Percentiles rank a stretch among this genome's conserved stretches.
These are phyloP conservation scores for Euclidium syriacum DNA, from an alignment of 345 rosid species.

Conservation along the genomic window DNA sequence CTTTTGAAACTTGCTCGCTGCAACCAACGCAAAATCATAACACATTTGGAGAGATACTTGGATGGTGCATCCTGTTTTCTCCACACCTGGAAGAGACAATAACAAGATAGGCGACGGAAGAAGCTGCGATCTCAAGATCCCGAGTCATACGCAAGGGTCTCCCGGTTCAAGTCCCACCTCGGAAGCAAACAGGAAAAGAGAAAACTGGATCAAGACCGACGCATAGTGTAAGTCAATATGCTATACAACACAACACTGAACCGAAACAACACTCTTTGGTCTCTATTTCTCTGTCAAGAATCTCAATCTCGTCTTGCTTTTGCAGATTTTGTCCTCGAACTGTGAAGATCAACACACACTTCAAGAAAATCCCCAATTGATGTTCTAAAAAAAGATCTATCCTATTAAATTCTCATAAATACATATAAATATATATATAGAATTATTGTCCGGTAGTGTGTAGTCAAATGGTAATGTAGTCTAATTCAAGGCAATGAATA, in stretches of 20 bases:
- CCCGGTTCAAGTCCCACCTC: neutral
- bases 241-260: neutral
- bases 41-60: no score
- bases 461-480: neutral
- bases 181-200: neutral
- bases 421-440: neutral
- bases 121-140: conserved; percentile 1
- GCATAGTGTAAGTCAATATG: conserved; percentile 24
- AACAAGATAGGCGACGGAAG: neutral
- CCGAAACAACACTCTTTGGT: neutral
- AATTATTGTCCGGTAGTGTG: neutral
- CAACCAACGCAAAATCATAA: conserved; percentile 26
- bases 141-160: neutral
- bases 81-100: conserved; percentile 4
- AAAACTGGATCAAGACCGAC: conserved; percentile 32
- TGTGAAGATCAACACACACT: conserved; percentile 15
- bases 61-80: conserved; percentile 28
- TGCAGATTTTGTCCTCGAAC: conserved; percentile 27
- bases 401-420: conserved; percentile 3
- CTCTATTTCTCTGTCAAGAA: neutral
- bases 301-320: neutral
- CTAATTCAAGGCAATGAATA: conserved; percentile 2
- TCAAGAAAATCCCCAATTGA: neutral
- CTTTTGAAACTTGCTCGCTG: conserved; percentile 85
- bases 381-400: neutral